phyloP scores from a whole-genome alignment of 2,329 filamentous ascomycete genomes.

The Lachnellula hyalina region DNA sequence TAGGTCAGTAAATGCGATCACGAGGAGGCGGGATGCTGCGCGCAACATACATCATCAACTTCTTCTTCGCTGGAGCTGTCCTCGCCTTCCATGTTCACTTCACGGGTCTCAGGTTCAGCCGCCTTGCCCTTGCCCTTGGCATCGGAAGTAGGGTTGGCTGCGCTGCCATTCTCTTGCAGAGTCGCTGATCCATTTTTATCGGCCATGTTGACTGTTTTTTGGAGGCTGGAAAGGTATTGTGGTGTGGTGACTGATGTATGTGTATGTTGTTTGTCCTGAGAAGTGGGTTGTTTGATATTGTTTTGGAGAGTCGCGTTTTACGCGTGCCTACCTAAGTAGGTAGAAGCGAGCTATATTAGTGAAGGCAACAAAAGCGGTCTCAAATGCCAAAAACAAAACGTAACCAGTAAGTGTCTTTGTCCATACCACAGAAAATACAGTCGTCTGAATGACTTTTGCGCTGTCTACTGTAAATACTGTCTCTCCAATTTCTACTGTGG shows the following conservation, averaged over 20 bases:
- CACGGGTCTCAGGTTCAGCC: conserved; percentile 42
- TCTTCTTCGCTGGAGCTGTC: conserved; percentile 65
- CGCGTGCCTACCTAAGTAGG: no score
- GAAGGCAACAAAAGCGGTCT: no score
- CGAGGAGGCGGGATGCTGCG: neutral
- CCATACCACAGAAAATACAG: no score
- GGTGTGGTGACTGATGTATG: neutral
- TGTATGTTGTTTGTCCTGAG: neutral
- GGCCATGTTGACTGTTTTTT: conserved; percentile 35
- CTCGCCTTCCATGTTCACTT: conserved; percentile 68
- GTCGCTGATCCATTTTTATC: conserved; percentile 38
- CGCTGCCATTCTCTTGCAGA: conserved; percentile 29
- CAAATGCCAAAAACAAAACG: no score
- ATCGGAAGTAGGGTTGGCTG: conserved; percentile 41
- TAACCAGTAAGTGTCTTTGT: no score
- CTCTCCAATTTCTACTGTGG: no score
- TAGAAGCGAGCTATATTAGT: no score
- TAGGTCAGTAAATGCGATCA: conserved; percentile 8
- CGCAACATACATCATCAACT: conserved; percentile 50
- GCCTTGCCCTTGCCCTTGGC: conserved; percentile 89
- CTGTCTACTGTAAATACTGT: no score
- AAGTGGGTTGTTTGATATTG: no score
- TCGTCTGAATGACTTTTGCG: no score
- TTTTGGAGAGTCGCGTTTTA: no score
- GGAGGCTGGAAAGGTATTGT: neutral